Evolutionary conservation across 768 basidiomycete species (phyloP).

Genomic region (Tephrocybe sp.): DNA sequence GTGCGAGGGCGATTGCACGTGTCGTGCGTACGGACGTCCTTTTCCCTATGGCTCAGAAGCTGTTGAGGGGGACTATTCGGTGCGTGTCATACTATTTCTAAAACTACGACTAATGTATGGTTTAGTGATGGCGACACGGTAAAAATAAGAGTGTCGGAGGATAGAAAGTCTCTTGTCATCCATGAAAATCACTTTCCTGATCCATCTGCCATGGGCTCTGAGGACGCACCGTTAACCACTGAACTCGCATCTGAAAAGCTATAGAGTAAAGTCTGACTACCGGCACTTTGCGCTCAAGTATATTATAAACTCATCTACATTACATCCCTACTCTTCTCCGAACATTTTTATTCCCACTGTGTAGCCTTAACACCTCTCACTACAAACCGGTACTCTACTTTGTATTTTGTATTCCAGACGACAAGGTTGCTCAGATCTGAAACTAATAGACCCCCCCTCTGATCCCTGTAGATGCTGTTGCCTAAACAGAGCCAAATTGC

Average conservation of each 20-base stretch:
- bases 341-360: slow-evolving; percentile 1
- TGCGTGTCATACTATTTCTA: slow-evolving; percentile 25
- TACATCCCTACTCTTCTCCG: neutral
- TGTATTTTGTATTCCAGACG: neutral
- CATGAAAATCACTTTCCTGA: slow-evolving; percentile 64
- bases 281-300: neutral
- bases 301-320: neutral
- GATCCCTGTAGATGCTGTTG: neutral
- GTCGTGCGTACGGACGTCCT: slow-evolving; percentile 81
- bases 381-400: neutral
- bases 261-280: neutral
- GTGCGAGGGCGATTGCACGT: slow-evolving; percentile 86
- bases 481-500: slow-evolving; percentile 13
- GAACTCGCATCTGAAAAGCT: slow-evolving; percentile 4
- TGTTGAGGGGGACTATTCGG: slow-evolving; percentile 80
- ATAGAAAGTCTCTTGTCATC: slow-evolving; percentile 48
- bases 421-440: neutral
- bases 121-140: slow-evolving; percentile 69
- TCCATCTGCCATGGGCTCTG: slow-evolving; percentile 24
- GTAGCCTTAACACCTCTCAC: slow-evolving; percentile 1
- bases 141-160: slow-evolving; percentile 45
- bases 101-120: neutral
- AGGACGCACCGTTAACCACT: neutral
- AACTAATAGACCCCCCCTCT: neutral
- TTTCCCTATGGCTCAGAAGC: slow-evolving; percentile 78